phyloP scores from a whole-genome alignment of 192 early-diverging fungal genomes.

The Coemansia sp. region DNA sequence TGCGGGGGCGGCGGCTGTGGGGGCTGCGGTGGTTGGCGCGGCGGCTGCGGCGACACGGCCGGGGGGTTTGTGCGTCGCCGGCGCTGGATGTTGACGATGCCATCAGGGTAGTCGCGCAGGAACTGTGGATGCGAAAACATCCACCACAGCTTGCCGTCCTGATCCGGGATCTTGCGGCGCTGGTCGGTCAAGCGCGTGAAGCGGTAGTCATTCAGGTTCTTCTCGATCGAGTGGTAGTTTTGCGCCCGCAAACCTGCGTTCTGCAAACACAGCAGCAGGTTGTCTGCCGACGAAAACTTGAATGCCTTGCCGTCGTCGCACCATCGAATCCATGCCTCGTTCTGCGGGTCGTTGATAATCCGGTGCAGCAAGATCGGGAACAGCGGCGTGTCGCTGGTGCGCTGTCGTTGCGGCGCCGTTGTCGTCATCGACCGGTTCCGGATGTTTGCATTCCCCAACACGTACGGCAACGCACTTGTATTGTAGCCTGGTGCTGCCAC shows the following conservation, averaged over 20 bases:
- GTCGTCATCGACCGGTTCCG: conserved; percentile 37
- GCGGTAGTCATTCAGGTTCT: conserved; percentile 49
- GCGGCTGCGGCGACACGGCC: conserved; percentile 25
- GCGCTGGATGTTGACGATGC: conserved; percentile 44
- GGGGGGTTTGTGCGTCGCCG: conserved; percentile 43
- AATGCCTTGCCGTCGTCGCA: conserved; percentile 44
- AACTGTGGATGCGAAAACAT: conserved; percentile 47
- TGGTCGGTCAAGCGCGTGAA: conserved; percentile 42
- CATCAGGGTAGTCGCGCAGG: conserved; percentile 32
- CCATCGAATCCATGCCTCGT: conserved; percentile 47
- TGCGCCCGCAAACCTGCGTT: conserved; percentile 42
- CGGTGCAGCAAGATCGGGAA: conserved; percentile 45
- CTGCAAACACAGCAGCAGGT: conserved; percentile 31
- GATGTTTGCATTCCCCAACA: conserved; percentile 45
- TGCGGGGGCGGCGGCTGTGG: conserved; percentile 5
- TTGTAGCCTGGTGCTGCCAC: not conserved
- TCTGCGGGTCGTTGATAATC: conserved; percentile 39
- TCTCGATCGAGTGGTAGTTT: conserved; percentile 47
- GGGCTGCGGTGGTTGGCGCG: conserved; percentile 4
- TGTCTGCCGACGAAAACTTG: conserved; percentile 44
- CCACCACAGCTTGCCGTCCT: conserved; percentile 43
- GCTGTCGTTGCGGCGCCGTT: conserved; percentile 40
- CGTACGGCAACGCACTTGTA: conserved; percentile 25
- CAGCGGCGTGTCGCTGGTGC: conserved; percentile 47
- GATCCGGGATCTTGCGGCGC: conserved; percentile 38